Evolutionary conservation across 2,329 filamentous ascomycete species (phyloP).

Genomic region (Emmonsia crescens): DNA sequence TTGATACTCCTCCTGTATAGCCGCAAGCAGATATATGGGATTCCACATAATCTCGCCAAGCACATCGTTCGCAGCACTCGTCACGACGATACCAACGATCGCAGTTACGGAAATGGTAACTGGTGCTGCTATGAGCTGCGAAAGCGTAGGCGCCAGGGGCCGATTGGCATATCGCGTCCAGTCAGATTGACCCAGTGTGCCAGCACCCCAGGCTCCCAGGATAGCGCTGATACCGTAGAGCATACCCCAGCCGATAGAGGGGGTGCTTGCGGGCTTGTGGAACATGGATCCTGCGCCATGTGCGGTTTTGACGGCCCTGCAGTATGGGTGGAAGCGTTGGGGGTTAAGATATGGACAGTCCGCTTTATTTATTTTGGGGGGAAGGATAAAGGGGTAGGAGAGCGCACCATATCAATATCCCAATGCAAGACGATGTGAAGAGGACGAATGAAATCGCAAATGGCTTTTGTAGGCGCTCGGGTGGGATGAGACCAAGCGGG

Average conservation of each 20-base stretch:
- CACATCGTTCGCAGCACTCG: slow-evolving; percentile 22
- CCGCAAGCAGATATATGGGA: slow-evolving; percentile 28
- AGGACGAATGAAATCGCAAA: slow-evolving; percentile 17
- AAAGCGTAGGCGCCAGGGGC: slow-evolving; percentile 18
- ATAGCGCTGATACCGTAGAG: slow-evolving; percentile 20
- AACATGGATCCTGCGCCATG: slow-evolving; percentile 16
- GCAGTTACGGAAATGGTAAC: slow-evolving; percentile 29
- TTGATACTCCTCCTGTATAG: slow-evolving; percentile 24
- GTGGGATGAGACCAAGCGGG: slow-evolving; percentile 15
- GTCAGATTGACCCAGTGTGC: slow-evolving; percentile 18
- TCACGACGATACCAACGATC: slow-evolving; percentile 29
- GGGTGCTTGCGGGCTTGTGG: slow-evolving; percentile 8
- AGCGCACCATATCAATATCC: slow-evolving; percentile 13
- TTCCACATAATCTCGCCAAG: slow-evolving; percentile 30
- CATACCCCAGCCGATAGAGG: slow-evolving; percentile 15
- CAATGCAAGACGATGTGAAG: slow-evolving; percentile 14
- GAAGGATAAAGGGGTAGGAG: background rate
- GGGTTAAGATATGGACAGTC: background rate
- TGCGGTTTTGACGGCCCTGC: slow-evolving; percentile 14
- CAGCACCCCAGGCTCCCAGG: slow-evolving; percentile 18
- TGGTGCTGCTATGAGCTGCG: slow-evolving; percentile 22
- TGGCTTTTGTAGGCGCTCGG: slow-evolving; percentile 16
- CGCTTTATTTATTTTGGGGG: background rate
- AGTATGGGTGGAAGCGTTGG: background rate
- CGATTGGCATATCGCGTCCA: slow-evolving; percentile 21